phyloP scores from a whole-genome alignment of 331 rosid genomes.

The Rosa hybrid region DNA sequence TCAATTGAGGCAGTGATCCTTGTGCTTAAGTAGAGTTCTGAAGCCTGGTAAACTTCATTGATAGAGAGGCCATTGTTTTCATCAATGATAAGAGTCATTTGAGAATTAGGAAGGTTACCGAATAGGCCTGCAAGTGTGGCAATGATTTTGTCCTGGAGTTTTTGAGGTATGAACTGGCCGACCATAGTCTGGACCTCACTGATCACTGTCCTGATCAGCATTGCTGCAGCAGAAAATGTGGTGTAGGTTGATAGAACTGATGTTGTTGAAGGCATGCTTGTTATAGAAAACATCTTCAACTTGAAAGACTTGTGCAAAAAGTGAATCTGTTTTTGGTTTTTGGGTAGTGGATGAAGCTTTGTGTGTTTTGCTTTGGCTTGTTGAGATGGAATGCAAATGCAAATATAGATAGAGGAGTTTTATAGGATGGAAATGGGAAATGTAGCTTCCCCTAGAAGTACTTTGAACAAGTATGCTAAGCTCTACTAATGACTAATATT shows the following conservation, averaged over 20 bases:
- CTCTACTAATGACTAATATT: not conserved
- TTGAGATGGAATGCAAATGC: slow-evolving; percentile 7
- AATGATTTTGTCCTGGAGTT: slow-evolving; percentile 12
- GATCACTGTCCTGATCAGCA: slow-evolving; percentile 38
- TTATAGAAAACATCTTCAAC: slow-evolving; percentile 16
- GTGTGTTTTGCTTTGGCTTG: not conserved
- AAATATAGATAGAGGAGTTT: slow-evolving; percentile 6
- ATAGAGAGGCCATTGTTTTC: slow-evolving; percentile 23
- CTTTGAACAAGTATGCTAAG: not conserved
- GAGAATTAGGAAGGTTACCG: slow-evolving; percentile 18
- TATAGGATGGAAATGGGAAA: not conserved
- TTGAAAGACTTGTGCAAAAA: not conserved
- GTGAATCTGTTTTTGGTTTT: not conserved
- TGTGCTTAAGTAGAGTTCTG: slow-evolving; percentile 33
- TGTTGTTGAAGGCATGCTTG: slow-evolving; percentile 37
- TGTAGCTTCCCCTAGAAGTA: slow-evolving; percentile 12
- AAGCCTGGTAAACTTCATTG: slow-evolving; percentile 39
- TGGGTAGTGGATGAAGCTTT: not conserved
- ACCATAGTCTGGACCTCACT: slow-evolving; percentile 28
- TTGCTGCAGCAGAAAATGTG: slow-evolving; percentile 38
- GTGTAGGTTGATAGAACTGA: slow-evolving; percentile 42
- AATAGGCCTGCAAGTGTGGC: slow-evolving; percentile 22
- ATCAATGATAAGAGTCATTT: slow-evolving; percentile 32
- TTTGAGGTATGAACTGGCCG: slow-evolving; percentile 39
- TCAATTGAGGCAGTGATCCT: slow-evolving; percentile 20